These are phyloP conservation scores for Coemansia sp. DNA, from an alignment of 192 early-diverging fungal genomes.

Conservation along the genomic window DNA sequence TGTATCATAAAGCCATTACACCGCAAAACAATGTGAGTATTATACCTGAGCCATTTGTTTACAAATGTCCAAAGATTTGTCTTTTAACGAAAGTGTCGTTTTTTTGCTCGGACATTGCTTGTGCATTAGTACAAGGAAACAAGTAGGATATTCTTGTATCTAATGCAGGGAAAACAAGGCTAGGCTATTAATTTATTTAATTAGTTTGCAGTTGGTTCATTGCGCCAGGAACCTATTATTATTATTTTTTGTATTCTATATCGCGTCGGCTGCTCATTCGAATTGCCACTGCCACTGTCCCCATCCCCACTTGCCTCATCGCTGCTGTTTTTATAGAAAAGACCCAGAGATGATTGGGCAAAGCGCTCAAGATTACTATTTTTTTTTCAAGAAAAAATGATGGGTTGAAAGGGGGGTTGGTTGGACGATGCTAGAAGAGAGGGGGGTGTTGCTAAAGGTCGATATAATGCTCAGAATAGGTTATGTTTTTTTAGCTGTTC, in stretches of 20 bases:
- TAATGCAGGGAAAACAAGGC: neutral
- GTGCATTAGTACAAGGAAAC: neutral
- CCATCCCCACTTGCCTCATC: neutral
- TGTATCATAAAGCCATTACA: neutral
- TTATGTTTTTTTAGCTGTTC: neutral
- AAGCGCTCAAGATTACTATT: neutral
- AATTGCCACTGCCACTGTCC: slow-evolving; percentile 1
- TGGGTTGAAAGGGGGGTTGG: neutral
- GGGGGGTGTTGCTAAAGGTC: neutral
- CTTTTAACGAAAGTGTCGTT: neutral
- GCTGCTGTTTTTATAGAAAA: neutral
- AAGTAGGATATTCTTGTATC: neutral
- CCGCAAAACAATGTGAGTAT: too few species aligned
- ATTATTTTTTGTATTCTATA: neutral
- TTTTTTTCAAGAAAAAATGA: neutral
- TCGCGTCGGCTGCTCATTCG: neutral
- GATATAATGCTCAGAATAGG: neutral
- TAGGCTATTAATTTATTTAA: neutral
- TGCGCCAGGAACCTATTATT: neutral
- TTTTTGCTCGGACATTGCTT: too few species aligned
- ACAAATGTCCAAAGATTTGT: neutral
- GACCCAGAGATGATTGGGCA: neutral
- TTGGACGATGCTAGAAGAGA: neutral
- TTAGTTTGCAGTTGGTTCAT: neutral
- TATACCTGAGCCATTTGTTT: neutral